Evolutionary conservation across 129 eudicot species (phyloP).

Genomic region (Flaveria brownii): DNA sequence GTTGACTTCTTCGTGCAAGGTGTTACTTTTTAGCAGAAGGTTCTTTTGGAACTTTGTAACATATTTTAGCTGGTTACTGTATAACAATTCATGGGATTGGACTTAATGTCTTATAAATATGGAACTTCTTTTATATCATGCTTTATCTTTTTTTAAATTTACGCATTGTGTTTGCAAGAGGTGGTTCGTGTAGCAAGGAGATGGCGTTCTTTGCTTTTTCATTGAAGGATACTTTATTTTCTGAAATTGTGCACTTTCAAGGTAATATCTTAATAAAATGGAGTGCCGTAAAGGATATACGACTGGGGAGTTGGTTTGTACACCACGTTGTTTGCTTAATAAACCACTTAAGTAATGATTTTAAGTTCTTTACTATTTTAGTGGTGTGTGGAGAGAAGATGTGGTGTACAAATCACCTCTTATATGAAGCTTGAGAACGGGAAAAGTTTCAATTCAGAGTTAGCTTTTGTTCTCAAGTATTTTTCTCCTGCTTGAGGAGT

Average conservation of each 20-base stretch:
- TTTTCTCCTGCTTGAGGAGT: not conserved
- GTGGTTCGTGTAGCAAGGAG: constrained; percentile 53
- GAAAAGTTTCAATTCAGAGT: constrained; percentile 5
- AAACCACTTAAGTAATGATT: not conserved
- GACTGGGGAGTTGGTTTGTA: not conserved
- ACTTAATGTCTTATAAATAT: constrained; percentile 5
- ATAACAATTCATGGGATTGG: constrained; percentile 20
- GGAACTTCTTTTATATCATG: constrained; percentile 2
- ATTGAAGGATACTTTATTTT: constrained; percentile 46
- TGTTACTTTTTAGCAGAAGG: constrained; percentile 44
- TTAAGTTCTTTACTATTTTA: not conserved
- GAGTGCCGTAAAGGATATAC: constrained; percentile 19
- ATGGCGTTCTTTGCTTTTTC: constrained; percentile 48
- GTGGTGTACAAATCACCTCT: not conserved
- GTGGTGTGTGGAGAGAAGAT: not conserved
- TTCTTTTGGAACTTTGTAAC: constrained; percentile 56
- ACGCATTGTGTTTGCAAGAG: constrained; percentile 57
- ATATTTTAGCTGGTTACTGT: constrained; percentile 30
- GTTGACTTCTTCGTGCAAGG: constrained; percentile 53
- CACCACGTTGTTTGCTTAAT: not conserved
- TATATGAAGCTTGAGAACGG: not conserved
- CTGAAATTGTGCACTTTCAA: constrained; percentile 42
- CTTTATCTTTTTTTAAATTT: constrained; percentile 35
- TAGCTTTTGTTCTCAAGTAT: not conserved
- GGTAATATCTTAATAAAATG: constrained; percentile 54